Conservation (phyloP, 1,284 basidiomycete species). For the Tylopilus sp. region DNA sequence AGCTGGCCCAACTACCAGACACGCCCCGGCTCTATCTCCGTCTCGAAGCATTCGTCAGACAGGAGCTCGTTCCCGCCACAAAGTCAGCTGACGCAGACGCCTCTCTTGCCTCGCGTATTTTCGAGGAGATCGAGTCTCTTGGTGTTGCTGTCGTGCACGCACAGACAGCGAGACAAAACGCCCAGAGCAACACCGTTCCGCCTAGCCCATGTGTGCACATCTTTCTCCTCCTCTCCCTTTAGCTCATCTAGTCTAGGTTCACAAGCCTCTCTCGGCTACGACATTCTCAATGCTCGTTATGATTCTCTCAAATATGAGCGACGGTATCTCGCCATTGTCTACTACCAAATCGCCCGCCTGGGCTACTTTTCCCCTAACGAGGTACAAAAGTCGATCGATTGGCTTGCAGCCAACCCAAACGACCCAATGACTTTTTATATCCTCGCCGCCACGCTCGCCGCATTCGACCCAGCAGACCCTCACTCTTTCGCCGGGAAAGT, state of each 20-base stretch:
- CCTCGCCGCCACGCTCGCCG: constrained; percentile 62
- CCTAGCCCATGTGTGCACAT: constrained; percentile 47
- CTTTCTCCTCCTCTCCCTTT: no score
- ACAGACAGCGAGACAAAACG: constrained; percentile 55
- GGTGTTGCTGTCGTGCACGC: constrained; percentile 51
- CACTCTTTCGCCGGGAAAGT: constrained; percentile 39
- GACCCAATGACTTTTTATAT: constrained; percentile 72
- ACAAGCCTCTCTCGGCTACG: constrained; percentile 53
- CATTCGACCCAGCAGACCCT: constrained; percentile 68
- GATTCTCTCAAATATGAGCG: constrained; percentile 74
- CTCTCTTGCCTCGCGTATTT: constrained; percentile 52
- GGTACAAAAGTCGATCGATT: constrained; percentile 59
- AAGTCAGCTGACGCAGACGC: constrained; percentile 34
- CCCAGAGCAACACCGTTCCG: constrained; percentile 56
- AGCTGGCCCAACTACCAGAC: constrained; percentile 38
- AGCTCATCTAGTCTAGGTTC: constrained; percentile 33
- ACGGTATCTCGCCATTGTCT: constrained; percentile 55
- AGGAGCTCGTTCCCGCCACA: constrained; percentile 46
- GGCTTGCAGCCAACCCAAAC: constrained; percentile 58
- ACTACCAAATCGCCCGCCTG: constrained; percentile 62
- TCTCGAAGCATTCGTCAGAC: constrained; percentile 50
- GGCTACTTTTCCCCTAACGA: constrained; percentile 59
- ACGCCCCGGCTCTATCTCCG: constrained; percentile 44
- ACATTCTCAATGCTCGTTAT: constrained; percentile 60
- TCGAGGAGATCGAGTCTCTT: constrained; percentile 59